phyloP scores from a whole-genome alignment of 2,329 filamentous ascomycete genomes.

The Rhexocercosporidium sp. region DNA sequence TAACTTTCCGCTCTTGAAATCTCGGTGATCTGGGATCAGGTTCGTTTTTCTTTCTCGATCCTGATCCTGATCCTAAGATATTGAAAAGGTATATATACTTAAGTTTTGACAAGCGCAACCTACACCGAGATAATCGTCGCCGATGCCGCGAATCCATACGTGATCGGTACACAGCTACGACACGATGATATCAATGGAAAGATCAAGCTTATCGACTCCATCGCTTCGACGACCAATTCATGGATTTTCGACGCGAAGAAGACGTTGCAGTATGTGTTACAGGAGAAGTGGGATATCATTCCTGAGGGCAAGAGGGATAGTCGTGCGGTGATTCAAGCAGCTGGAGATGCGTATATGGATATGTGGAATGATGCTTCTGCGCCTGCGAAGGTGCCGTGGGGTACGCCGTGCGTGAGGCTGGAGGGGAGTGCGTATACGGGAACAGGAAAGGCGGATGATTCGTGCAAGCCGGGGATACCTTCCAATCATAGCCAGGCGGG shows the following conservation, averaged over 20 bases:
- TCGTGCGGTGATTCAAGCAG: conserved; percentile 16
- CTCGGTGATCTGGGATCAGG: too few relatives aligned
- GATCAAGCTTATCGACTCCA: conserved; percentile 17
- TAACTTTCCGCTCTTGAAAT: too few relatives aligned
- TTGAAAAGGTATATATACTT: too few relatives aligned
- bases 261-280: conserved; percentile 19
- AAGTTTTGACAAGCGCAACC: too few relatives aligned
- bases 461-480: conserved; percentile 26
- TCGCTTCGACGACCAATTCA: conserved; percentile 20
- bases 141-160: conserved; percentile 20
- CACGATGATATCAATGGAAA: conserved; percentile 7
- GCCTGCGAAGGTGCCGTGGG: conserved; percentile 12
- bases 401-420: conserved; percentile 17
- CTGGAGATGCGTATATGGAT: conserved; percentile 20
- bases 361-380: conserved; percentile 19
- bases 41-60: too few relatives aligned
- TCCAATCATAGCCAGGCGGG: conserved; percentile 23
- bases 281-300: conserved; percentile 22
- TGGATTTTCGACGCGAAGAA: conserved; percentile 27
- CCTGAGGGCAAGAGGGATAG: conserved; percentile 18
- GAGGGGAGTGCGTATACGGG: conserved; percentile 24
- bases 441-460: conserved; percentile 20
- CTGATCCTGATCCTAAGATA: too few relatives aligned
- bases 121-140: conserved; percentile 25
- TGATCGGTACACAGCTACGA: conserved; percentile 24